Evolutionary conservation across 2,329 filamentous ascomycete genomes (phyloP).

Genomic region (Pseudogymnoascus sp.): DNA sequence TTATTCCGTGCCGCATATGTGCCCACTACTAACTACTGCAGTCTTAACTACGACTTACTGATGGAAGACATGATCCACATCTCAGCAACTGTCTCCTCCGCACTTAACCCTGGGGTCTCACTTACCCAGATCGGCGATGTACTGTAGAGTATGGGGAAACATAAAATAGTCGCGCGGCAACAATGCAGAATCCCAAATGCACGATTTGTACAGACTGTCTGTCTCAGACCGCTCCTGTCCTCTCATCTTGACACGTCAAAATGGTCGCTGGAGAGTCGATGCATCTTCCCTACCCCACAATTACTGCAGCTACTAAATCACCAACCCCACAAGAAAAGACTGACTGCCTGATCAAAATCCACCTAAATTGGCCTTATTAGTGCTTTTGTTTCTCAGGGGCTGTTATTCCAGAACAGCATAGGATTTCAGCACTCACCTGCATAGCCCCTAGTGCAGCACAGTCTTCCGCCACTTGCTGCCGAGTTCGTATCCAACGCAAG

Average conservation of each 20-base stretch:
- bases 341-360: background rate
- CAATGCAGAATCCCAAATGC: constrained; percentile 7
- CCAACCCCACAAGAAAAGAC: background rate
- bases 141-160: constrained; percentile 1
- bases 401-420: constrained; percentile 6
- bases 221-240: background rate
- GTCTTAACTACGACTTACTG: background rate
- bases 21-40: background rate
- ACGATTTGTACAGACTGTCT: background rate
- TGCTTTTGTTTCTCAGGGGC: background rate
- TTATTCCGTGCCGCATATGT: constrained; percentile 6
- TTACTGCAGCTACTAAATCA: background rate
- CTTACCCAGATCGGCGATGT: background rate
- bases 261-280: background rate
- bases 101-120: constrained; percentile 7
- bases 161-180: constrained; percentile 6
- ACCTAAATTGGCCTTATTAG: background rate
- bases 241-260: background rate
- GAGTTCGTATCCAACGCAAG: constrained; percentile 6
- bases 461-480: background rate
- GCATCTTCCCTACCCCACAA: constrained; percentile 2
- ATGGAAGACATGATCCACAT: constrained; percentile 2
- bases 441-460: background rate
- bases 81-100: background rate
- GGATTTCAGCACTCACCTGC: background rate